Percentiles rank a stretch among this genome's conserved stretches.
Conservation (phyloP, 768 basidiomycete species). For the Podaxis carcinomalis region DNA sequence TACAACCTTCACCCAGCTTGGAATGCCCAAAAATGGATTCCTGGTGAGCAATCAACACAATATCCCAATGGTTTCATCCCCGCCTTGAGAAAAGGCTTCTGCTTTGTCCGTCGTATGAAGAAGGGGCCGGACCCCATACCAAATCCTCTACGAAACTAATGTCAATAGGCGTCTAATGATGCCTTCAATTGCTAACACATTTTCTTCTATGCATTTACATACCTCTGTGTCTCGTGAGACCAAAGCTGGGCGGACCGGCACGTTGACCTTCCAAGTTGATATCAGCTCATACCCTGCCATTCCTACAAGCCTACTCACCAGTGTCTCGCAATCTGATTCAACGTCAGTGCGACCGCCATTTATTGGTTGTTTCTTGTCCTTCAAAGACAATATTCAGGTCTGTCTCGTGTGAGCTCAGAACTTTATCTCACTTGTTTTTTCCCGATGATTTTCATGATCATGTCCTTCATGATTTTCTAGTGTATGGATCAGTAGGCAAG, state of each 20-base stretch:
- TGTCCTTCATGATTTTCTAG: constrained; percentile 2
- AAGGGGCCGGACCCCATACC: constrained; percentile 7
- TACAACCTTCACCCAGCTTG: neutral
- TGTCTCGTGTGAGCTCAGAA: neutral
- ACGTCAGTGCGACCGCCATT: neutral
- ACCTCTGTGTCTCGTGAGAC: neutral
- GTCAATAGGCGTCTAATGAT: neutral
- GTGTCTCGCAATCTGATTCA: constrained; percentile 3
- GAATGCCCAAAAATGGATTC: neutral
- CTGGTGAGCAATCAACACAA: neutral
- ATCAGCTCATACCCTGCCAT: neutral
- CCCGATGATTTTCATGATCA: neutral
- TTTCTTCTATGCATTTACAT: neutral
- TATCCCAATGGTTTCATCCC: neutral
- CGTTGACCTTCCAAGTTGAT: constrained; percentile 1
- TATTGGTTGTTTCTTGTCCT: constrained; percentile 1
- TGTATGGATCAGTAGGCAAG: neutral
- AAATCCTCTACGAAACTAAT: constrained; percentile 9
- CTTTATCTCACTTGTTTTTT: neutral
- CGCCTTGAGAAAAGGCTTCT: neutral
- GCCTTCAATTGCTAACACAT: neutral
- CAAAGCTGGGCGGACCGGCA: neutral
- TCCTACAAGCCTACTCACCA: neutral
- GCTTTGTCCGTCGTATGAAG: neutral
- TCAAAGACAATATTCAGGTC: neutral